phyloP scores from a whole-genome alignment of 192 early-diverging fungal genomes.

The Entrophospora sp. region DNA sequence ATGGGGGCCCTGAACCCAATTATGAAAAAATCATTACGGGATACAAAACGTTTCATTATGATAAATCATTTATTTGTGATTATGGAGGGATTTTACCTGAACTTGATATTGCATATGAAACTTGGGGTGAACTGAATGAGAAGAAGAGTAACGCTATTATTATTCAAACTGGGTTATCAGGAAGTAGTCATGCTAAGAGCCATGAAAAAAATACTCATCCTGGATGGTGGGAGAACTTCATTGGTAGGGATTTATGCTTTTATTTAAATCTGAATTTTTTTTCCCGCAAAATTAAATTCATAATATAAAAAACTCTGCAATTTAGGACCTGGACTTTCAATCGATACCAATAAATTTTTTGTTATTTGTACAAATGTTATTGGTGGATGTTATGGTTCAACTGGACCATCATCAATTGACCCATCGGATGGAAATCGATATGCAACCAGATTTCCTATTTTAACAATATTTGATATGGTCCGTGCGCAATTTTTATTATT shows the following conservation, averaged over 20 bases:
- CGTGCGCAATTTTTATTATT: slow-evolving; percentile 84
- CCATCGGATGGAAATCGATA: slow-evolving; percentile 68
- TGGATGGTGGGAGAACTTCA: slow-evolving; percentile 99
- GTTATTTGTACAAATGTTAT: slow-evolving; percentile 95
- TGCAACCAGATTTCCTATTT: slow-evolving; percentile 81
- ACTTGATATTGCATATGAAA: slow-evolving; percentile 88
- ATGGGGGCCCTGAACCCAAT: slow-evolving; percentile 69
- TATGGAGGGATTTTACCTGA: slow-evolving; percentile 73
- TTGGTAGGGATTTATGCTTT: slow-evolving; percentile 35
- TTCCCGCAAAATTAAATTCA: background rate
- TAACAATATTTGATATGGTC: slow-evolving; percentile 96
- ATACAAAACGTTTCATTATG: slow-evolving; percentile 56
- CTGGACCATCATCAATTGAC: slow-evolving; percentile 79
- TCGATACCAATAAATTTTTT: slow-evolving; percentile 92
- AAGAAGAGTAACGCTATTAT: slow-evolving; percentile 79
- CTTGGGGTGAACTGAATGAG: slow-evolving; percentile 88
- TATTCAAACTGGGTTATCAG: slow-evolving; percentile 91
- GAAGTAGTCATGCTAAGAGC: slow-evolving; percentile 83
- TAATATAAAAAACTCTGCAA: background rate
- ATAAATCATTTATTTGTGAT: slow-evolving; percentile 61
- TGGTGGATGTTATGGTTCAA: slow-evolving; percentile 94
- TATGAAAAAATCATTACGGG: slow-evolving; percentile 77
- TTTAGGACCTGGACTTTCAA: slow-evolving; percentile 65
- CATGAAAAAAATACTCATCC: slow-evolving; percentile 64
- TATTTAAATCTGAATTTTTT: slow-evolving; percentile 1